Evolutionary conservation across 768 basidiomycete genomes (phyloP).

Genomic region (Lactarius hengduanensis): DNA sequence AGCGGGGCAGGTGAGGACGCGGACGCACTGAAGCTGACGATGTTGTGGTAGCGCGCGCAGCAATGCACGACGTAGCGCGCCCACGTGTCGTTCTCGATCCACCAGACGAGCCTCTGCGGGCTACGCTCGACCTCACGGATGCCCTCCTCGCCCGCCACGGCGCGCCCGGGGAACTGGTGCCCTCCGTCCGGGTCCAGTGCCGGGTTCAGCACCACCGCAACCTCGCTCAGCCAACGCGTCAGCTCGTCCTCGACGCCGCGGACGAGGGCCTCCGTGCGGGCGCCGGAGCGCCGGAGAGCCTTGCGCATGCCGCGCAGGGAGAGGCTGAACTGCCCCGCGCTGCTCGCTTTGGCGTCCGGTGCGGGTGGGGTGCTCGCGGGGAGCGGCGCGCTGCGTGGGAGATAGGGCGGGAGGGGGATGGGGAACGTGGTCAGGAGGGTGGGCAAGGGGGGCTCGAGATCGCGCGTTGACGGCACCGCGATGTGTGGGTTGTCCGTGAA

Average conservation of each 20-base stretch:
- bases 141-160: constrained; percentile 50
- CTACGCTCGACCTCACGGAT: constrained; percentile 68
- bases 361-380: constrained; percentile 45
- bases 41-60: constrained; percentile 72
- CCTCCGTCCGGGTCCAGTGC: constrained; percentile 39
- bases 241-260: constrained; percentile 66
- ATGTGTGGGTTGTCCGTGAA: constrained; percentile 76
- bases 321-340: constrained; percentile 74
- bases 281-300: constrained; percentile 59
- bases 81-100: constrained; percentile 66
- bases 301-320: constrained; percentile 74
- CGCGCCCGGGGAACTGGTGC: constrained; percentile 41
- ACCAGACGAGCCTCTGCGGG: constrained; percentile 70
- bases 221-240: constrained; percentile 57
- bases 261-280: constrained; percentile 61
- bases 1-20: not conserved
- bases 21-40: constrained; percentile 78
- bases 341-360: constrained; percentile 49
- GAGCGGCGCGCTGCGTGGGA: constrained; percentile 57
- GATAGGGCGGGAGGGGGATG: constrained; percentile 67
- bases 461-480: constrained; percentile 55
- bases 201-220: constrained; percentile 55
- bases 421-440: constrained; percentile 62
- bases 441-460: constrained; percentile 50
- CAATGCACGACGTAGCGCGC: constrained; percentile 82